A percentile compares a stretch with the other conserved stretches of the same genome.
phyloP scores from a whole-genome alignment of 2,329 filamentous ascomycete species.

The Aspergillus arachidicola region DNA sequence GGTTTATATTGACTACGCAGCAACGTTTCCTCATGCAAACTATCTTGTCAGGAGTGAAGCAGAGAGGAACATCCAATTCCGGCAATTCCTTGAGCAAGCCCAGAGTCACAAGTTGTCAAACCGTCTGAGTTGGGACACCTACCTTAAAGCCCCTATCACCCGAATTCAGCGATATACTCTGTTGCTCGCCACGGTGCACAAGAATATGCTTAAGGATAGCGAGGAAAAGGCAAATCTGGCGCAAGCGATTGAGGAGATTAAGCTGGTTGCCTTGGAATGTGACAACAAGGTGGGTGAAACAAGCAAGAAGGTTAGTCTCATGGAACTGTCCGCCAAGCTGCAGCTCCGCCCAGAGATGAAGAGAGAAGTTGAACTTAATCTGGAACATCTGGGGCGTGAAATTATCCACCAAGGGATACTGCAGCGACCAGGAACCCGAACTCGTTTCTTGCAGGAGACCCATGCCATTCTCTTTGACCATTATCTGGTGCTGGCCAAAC shows the following conservation, averaged over 20 bases:
- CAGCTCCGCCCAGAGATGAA: slow-evolving; percentile 86
- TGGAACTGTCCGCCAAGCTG: slow-evolving; percentile 80
- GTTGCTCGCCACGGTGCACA: slow-evolving; percentile 78
- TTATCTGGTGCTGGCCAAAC: slow-evolving; percentile 90
- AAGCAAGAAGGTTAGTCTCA: slow-evolving; percentile 84
- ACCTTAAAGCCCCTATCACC: slow-evolving; percentile 89
- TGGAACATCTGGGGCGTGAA: slow-evolving; percentile 91
- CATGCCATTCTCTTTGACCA: slow-evolving; percentile 95
- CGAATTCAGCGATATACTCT: slow-evolving; percentile 88
- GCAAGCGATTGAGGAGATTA: slow-evolving; percentile 89
- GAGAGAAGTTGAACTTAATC: slow-evolving; percentile 76
- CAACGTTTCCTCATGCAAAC: slow-evolving; percentile 79
- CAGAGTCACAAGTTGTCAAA: slow-evolving; percentile 77
- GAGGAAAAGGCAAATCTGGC: slow-evolving; percentile 86
- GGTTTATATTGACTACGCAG: slow-evolving; percentile 90
- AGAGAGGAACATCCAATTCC: slow-evolving; percentile 82
- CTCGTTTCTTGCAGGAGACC: slow-evolving; percentile 91
- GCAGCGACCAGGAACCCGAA: slow-evolving; percentile 82
- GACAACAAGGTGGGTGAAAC: slow-evolving; percentile 91
- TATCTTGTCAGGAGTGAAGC: slow-evolving; percentile 83
- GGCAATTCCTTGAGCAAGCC: slow-evolving; percentile 79
- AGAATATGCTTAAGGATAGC: slow-evolving; percentile 78
- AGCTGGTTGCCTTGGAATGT: slow-evolving; percentile 83
- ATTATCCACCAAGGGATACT: slow-evolving; percentile 87
- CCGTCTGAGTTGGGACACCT: slow-evolving; percentile 90